Evolutionary conservation across 23 red algal species (phyloP).

Genomic region (Gracilaria domingensis): DNA sequence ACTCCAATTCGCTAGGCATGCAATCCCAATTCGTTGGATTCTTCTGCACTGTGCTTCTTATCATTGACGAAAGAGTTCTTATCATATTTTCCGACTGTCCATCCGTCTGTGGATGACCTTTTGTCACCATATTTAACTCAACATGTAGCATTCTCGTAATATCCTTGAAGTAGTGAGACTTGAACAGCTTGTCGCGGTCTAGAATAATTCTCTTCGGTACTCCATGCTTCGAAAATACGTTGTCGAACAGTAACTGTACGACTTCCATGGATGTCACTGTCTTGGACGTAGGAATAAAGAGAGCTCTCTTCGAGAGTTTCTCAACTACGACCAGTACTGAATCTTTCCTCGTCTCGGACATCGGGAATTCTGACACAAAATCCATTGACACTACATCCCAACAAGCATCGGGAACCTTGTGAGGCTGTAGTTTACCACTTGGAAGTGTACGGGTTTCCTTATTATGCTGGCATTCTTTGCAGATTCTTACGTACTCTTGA

Average conservation of each 20-base stretch:
- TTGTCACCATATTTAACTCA: conserved; percentile 26
- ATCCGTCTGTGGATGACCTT: conserved; percentile 52
- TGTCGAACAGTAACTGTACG: conserved; percentile 15
- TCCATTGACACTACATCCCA: conserved; percentile 42
- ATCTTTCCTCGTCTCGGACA: not conserved
- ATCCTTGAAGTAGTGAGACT: conserved; percentile 42
- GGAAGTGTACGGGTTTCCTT: conserved; percentile 5
- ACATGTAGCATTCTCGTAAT: conserved; percentile 32
- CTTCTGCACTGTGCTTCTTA: conserved; percentile 27
- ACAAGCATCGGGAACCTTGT: conserved; percentile 26
- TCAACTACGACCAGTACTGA: conserved; percentile 49
- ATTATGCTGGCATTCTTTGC: conserved; percentile 20
- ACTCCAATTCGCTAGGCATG: conserved; percentile 29
- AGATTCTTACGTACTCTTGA: conserved; percentile 21
- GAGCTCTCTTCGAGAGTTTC: conserved; percentile 43
- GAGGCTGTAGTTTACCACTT: conserved; percentile 27
- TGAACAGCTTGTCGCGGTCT: conserved; percentile 40
- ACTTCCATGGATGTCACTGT: conserved; percentile 13
- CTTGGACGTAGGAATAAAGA: conserved; percentile 49
- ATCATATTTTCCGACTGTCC: conserved; percentile 40
- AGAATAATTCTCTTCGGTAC: conserved; percentile 12
- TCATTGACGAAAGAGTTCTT: conserved; percentile 17
- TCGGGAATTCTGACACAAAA: conserved; percentile 37
- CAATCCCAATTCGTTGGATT: conserved; percentile 25
- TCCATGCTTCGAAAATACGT: conserved; percentile 28